phyloP scores from a whole-genome alignment of 768 basidiomycete genomes.

The Sporobolomyces pararoseus region DNA sequence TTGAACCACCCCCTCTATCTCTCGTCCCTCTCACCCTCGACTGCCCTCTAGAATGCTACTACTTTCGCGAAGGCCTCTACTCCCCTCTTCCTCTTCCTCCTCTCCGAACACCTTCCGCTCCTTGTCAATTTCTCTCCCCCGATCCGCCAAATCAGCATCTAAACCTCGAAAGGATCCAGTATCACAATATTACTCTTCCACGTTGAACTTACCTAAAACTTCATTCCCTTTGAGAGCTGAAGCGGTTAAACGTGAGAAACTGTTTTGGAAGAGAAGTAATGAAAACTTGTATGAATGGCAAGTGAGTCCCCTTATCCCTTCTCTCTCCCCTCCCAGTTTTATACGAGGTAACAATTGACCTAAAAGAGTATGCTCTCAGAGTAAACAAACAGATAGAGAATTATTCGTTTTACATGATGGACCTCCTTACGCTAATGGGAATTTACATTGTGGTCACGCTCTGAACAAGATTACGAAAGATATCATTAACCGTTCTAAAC shows the following conservation, averaged over 20 bases:
- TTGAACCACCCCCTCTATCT: too few species aligned
- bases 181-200: slow-evolving; percentile 55
- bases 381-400: slow-evolving; percentile 62
- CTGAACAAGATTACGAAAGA: slow-evolving; percentile 96
- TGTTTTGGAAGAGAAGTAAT: slow-evolving; percentile 62
- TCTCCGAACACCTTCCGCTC: not conserved
- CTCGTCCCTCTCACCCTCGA: not conserved
- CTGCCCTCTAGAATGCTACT: not conserved
- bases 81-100: not conserved
- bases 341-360: not conserved
- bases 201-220: slow-evolving; percentile 78
- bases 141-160: not conserved
- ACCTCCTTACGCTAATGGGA: slow-evolving; percentile 94
- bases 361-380: slow-evolving; percentile 51
- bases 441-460: slow-evolving; percentile 96
- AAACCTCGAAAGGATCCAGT: slow-evolving; percentile 20
- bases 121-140: not conserved
- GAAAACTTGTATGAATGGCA: slow-evolving; percentile 65
- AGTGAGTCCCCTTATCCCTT: slow-evolving; percentile 44
- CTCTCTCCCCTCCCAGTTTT: not conserved
- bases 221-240: slow-evolving; percentile 69
- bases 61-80: too few species aligned
- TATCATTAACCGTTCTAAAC: slow-evolving; percentile 83
- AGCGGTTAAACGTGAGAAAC: slow-evolving; percentile 60
- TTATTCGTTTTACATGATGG: slow-evolving; percentile 89